Conservation (phyloP, 495 filamentous ascomycete species). For the Trichodelitschia bisporula region DNA sequence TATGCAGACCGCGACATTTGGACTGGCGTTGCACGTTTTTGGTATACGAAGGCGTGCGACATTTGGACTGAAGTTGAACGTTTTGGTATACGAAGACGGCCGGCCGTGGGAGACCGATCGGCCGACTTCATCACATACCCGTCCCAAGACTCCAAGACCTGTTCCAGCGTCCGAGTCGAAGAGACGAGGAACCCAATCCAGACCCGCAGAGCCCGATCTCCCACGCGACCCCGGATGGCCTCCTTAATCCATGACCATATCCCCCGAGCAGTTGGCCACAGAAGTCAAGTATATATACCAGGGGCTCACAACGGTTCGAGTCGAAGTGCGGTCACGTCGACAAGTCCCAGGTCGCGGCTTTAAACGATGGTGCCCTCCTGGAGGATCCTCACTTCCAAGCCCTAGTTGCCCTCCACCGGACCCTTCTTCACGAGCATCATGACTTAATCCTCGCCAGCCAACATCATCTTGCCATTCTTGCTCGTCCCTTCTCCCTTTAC, state of each 20-base stretch:
- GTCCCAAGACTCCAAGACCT: too few species aligned
- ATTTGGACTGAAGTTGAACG: too few species aligned
- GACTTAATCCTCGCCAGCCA: conserved; percentile 39
- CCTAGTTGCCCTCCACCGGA: conserved; percentile 44
- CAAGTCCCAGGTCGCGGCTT: conserved; percentile 17
- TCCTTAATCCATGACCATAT: conserved; percentile 8
- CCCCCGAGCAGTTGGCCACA: conserved; percentile 10
- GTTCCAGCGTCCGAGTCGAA: too few species aligned
- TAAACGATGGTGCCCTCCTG: conserved; percentile 16
- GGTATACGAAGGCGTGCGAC: conserved; percentile 63
- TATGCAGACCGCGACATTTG: conserved; percentile 50
- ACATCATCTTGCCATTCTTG: too few species aligned
- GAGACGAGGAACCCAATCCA: too few species aligned
- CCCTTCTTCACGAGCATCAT: conserved; percentile 23
- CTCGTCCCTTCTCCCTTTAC: too few species aligned
- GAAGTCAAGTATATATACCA: conserved; percentile 44
- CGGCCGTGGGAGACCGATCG: too few species aligned
- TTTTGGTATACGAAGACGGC: too few species aligned
- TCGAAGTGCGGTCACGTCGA: conserved; percentile 54
- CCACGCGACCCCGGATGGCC: too few species aligned
- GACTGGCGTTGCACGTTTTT: conserved; percentile 49
- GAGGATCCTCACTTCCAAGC: conserved; percentile 46
- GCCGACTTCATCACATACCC: too few species aligned
- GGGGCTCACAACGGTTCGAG: conserved; percentile 55
- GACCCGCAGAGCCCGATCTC: too few species aligned